Conservation (phyloP, 2,329 filamentous ascomycete species). For the Salinomyces thailandicus region DNA sequence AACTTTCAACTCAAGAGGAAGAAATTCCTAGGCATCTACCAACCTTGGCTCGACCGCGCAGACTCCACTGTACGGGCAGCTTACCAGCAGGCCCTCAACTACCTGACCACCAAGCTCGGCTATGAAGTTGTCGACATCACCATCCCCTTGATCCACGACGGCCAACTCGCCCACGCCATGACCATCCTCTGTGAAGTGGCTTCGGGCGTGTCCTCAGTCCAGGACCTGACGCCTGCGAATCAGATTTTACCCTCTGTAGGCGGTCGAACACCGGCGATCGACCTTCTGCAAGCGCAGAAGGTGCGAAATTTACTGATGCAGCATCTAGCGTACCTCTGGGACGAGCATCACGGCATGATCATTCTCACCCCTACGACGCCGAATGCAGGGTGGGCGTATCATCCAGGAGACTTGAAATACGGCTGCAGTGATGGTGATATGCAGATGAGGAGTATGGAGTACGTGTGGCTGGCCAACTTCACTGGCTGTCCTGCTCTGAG, state of each 20-base stretch:
- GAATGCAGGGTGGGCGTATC: slow-evolving; percentile 60
- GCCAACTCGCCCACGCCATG: slow-evolving; percentile 64
- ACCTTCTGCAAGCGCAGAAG: slow-evolving; percentile 63
- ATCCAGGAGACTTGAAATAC: slow-evolving; percentile 40
- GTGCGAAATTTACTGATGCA: slow-evolving; percentile 68
- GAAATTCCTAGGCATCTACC: slow-evolving; percentile 61
- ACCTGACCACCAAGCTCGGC: slow-evolving; percentile 42
- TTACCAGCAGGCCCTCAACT: slow-evolving; percentile 53
- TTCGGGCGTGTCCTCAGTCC: slow-evolving; percentile 38
- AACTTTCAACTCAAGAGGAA: slow-evolving; percentile 12
- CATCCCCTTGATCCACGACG: slow-evolving; percentile 58
- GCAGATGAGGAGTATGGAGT: slow-evolving; percentile 71
- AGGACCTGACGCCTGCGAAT: slow-evolving; percentile 54
- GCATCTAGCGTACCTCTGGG: slow-evolving; percentile 62
- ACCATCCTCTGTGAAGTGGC: slow-evolving; percentile 66
- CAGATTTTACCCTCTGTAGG: slow-evolving; percentile 58
- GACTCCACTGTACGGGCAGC: slow-evolving; percentile 51
- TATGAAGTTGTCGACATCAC: slow-evolving; percentile 51
- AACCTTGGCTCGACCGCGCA: slow-evolving; percentile 58
- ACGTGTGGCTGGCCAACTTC: slow-evolving; percentile 76
- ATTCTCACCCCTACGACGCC: slow-evolving; percentile 72
- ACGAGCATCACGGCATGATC: slow-evolving; percentile 60
- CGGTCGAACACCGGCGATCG: slow-evolving; percentile 52
- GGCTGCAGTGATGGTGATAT: slow-evolving; percentile 54
- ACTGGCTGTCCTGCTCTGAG: slow-evolving; percentile 65